A percentile compares a stretch with the other conserved stretches of the same genome.
Conservation (phyloP, 2,329 filamentous ascomycete species). For the Zasmidium cellare region DNA sequence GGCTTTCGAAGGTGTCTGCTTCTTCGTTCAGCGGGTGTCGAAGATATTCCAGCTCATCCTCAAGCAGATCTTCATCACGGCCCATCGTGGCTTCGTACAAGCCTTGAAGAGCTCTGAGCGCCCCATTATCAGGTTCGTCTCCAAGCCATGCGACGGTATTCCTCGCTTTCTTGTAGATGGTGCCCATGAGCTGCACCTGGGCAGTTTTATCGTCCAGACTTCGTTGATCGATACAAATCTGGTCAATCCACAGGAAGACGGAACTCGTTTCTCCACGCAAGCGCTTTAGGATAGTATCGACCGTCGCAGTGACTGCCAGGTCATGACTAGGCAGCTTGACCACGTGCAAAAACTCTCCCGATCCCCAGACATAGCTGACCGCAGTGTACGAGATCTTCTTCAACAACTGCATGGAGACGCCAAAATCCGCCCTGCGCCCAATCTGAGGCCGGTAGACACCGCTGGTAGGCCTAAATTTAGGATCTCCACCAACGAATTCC, state of each 20-base stretch:
- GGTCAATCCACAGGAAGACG: slow-evolving; percentile 27
- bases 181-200: slow-evolving; percentile 31
- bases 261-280: not conserved
- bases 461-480: no score
- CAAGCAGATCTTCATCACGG: not conserved
- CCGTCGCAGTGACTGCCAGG: not conserved
- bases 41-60: not conserved
- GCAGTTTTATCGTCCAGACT: slow-evolving; percentile 25
- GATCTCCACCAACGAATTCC: no score
- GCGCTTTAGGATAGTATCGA: not conserved
- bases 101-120: not conserved
- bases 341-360: no score
- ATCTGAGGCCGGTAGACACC: no score
- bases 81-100: not conserved
- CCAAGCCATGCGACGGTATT: slow-evolving; percentile 35
- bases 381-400: no score
- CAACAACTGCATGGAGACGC: no score
- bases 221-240: slow-evolving; percentile 34
- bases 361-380: no score
- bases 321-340: no score
- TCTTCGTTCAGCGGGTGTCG: not conserved
- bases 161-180: slow-evolving; percentile 30
- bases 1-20: not conserved
- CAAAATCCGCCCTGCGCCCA: no score
- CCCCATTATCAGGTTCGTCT: slow-evolving; percentile 17